Evolutionary conservation across 805 yeast genomes (phyloP).

Genomic region (Candida saitoana): DNA sequence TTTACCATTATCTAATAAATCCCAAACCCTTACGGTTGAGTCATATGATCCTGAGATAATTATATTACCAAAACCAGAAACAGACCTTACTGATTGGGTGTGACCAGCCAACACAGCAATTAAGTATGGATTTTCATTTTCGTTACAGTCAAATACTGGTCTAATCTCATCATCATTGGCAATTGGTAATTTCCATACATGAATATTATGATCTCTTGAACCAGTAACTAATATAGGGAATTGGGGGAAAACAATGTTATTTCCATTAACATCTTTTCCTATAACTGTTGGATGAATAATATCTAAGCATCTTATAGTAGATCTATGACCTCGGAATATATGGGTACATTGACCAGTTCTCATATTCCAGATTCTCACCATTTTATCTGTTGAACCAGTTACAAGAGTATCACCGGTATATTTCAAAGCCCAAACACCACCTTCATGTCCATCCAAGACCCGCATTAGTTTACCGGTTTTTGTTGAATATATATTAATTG

Average conservation of each 20-base stretch:
- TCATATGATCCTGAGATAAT: slow-evolving; percentile 91
- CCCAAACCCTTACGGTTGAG: slow-evolving; percentile 89
- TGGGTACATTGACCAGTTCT: slow-evolving; percentile 83
- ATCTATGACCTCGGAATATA: slow-evolving; percentile 84
- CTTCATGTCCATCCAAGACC: slow-evolving; percentile 82
- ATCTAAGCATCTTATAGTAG: slow-evolving; percentile 89
- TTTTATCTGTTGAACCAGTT: slow-evolving; percentile 91
- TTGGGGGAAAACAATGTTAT: slow-evolving; percentile 53
- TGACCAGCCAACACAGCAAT: slow-evolving; percentile 60
- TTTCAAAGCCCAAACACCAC: slow-evolving; percentile 98
- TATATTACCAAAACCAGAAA: slow-evolving; percentile 79
- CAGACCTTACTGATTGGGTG: slow-evolving; percentile 62
- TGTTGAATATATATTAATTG: slow-evolving; percentile 78
- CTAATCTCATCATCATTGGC: slow-evolving; percentile 27
- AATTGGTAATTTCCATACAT: slow-evolving; percentile 55
- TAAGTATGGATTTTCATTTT: slow-evolving; percentile 55
- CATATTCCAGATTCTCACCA: slow-evolving; percentile 92
- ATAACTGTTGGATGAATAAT: slow-evolving; percentile 65
- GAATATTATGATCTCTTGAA: slow-evolving; percentile 42
- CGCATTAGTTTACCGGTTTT: slow-evolving; percentile 60
- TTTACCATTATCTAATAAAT: slow-evolving; percentile 58
- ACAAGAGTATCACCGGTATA: slow-evolving; percentile 79
- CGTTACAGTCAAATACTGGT: slow-evolving; percentile 33
- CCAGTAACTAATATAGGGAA: slow-evolving; percentile 60
- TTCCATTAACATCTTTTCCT: slow-evolving; percentile 59